Evolutionary conservation across 306 rosid genomes (phyloP), one percentile per base, ranked within the genome.

Genomic region (Sindora glabra): DNA sequence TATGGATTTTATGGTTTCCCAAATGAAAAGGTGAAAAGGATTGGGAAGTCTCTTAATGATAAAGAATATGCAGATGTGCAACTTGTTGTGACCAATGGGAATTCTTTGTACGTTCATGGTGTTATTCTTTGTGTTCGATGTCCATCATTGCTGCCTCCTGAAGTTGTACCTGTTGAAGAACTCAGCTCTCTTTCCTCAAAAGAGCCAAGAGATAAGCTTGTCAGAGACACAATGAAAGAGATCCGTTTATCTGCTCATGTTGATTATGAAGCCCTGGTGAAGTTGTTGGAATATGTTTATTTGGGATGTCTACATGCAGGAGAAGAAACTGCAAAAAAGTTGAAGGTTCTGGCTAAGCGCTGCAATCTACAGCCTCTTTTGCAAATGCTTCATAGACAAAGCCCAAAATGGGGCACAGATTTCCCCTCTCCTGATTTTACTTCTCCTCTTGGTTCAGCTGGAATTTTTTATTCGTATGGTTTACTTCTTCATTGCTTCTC

Each of bases 1-100:
- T 78, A 83, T 71, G 91, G 83, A 62, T 60, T 71, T 40, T 91
- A 85, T 41, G 97, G 97, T 64, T 91, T 85, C 77, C 89, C 97
- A 19, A 74, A 74, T 77, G 89, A 79, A 65, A 72, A 81, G 17
- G 81, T 77, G 53, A 77, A 74, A 65, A 83, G 78, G 76, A 72
- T 91, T 65, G 89, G 87, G 39, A 72, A 71, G 59, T 79, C 80
- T 30, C 74, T 85, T 67, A 34, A 73, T 61, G 70, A 79, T 60
- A 68, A 74, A 68, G 86, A 74, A 61, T 79, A 68, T 66, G 74
- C 81, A 15, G 96, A 91, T 71, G 59, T 76, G 30, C 72, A 36
- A 44, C 77, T 90, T 64, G 17, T 83, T 64, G 79, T 81, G 44
- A 37, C 73, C 23, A 79, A 71, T 59, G 86, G 89, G 36, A 60